Conservation (phyloP, 2,329 filamentous ascomycete genomes). For the Aspergillus proliferans region DNA sequence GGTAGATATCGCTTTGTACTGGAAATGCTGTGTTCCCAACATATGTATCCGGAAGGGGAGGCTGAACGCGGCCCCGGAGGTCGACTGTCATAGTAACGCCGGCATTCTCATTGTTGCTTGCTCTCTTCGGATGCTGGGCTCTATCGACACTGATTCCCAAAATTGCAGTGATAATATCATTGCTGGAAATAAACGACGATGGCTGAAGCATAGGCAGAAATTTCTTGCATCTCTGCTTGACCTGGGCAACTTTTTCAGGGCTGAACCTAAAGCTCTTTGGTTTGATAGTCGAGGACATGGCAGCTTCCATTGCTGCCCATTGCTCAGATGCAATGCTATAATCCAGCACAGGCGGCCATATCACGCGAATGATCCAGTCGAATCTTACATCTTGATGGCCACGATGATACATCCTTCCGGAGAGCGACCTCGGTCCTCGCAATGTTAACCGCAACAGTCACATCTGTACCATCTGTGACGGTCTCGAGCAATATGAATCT, state of each 20-base stretch:
- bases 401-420: slow-evolving; percentile 1
- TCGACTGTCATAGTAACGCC: background rate
- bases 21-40: background rate
- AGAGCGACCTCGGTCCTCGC: background rate
- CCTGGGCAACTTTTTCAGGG: slow-evolving; percentile 1
- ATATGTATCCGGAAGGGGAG: slow-evolving; percentile 3
- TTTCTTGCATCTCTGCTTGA: background rate
- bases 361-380: slow-evolving; percentile 1
- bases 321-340: slow-evolving; percentile 1
- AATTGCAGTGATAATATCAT: slow-evolving; percentile 3
- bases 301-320: slow-evolving; percentile 2
- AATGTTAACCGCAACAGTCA: background rate
- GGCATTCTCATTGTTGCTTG: background rate
- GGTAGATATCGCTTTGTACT: background rate
- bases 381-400: background rate
- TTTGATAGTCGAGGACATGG: background rate
- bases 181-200: background rate
- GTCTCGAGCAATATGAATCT: too few relatives aligned
- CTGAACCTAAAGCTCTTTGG: slow-evolving; percentile 1
- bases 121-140: background rate
- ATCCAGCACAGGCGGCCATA: slow-evolving; percentile 1
- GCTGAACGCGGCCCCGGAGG: slow-evolving; percentile 1
- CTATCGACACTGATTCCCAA: slow-evolving; percentile 1
- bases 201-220: background rate
- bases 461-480: background rate